phyloP scores from a whole-genome alignment of 2,329 filamentous ascomycete species.

The Exophiala sp. region DNA sequence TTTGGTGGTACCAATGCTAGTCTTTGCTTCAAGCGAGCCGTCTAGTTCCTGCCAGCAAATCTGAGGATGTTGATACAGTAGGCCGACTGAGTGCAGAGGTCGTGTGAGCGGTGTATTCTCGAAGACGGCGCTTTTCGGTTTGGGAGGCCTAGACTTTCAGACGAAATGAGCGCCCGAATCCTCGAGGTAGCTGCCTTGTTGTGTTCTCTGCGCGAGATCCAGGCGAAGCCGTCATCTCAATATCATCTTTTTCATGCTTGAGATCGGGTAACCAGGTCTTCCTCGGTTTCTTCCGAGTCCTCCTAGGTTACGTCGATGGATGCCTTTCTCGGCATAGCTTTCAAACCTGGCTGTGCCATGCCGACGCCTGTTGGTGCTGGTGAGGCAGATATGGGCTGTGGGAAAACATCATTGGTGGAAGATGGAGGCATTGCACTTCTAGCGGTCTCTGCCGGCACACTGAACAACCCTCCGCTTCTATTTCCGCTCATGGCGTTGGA shows the following conservation, averaged over 20 bases:
- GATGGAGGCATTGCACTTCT: conserved; percentile 20
- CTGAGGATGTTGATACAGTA: neutral
- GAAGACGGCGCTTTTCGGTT: no score
- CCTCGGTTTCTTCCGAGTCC: neutral
- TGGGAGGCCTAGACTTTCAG: no score
- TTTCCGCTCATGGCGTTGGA: conserved; percentile 55
- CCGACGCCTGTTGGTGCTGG: conserved; percentile 15
- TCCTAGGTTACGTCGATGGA: conserved; percentile 23
- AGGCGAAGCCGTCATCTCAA: neutral
- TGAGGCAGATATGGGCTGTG: conserved; percentile 17
- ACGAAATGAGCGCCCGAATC: no score
- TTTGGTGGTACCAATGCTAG: conserved; percentile 96
- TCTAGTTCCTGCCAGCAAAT: neutral
- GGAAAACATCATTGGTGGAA: conserved; percentile 22
- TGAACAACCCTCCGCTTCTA: conserved; percentile 45
- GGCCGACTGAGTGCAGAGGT: no score
- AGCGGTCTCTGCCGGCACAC: conserved; percentile 23
- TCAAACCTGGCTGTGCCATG: conserved; percentile 19
- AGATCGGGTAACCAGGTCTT: neutral
- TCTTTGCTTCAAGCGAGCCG: conserved; percentile 41
- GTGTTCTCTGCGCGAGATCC: neutral
- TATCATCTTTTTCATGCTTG: neutral
- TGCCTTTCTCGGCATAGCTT: conserved; percentile 17
- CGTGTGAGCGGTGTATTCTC: no score
- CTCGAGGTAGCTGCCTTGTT: no score